These are phyloP conservation scores for Saturnispora silvae DNA, from an alignment of 805 yeast species.

Conservation along the genomic window DNA sequence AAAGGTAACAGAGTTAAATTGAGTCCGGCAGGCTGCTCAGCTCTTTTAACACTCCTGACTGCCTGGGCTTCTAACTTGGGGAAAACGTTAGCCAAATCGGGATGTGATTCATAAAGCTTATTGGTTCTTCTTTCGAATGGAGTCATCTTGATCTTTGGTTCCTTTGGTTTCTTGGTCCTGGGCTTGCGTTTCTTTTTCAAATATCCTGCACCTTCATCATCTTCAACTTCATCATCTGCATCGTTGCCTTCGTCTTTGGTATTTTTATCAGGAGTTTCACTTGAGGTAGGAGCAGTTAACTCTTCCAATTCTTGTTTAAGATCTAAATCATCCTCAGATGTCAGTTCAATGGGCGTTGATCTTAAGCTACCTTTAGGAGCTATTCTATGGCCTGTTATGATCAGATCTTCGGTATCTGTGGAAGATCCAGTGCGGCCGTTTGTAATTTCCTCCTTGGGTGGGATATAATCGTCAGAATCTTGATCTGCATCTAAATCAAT, in stretches of 20 bases:
- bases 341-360: slow-evolving; percentile 29
- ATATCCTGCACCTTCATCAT: slow-evolving; percentile 27
- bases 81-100: slow-evolving; percentile 65
- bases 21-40: slow-evolving; percentile 74
- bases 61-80: slow-evolving; percentile 44
- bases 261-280: slow-evolving; percentile 14
- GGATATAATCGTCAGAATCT: slow-evolving; percentile 4
- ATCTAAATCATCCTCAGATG: slow-evolving; percentile 6
- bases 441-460: too few relatives aligned
- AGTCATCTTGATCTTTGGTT: slow-evolving; percentile 45
- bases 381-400: slow-evolving; percentile 13
- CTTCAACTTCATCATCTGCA: slow-evolving; percentile 34
- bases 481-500: too few relatives aligned
- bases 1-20: slow-evolving; percentile 69
- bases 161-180: slow-evolving; percentile 17
- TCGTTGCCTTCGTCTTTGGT: slow-evolving; percentile 23
- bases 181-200: slow-evolving; percentile 8
- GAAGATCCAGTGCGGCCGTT: too few relatives aligned
- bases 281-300: neutral
- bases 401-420: slow-evolving; percentile 32
- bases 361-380: slow-evolving; percentile 29
- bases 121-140: slow-evolving; percentile 61
- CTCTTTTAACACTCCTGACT: slow-evolving; percentile 39
- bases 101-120: slow-evolving; percentile 64
- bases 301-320: slow-evolving; percentile 7